Conservation (phyloP, 768 basidiomycete species). For the Rhodotorula paludigena region DNA sequence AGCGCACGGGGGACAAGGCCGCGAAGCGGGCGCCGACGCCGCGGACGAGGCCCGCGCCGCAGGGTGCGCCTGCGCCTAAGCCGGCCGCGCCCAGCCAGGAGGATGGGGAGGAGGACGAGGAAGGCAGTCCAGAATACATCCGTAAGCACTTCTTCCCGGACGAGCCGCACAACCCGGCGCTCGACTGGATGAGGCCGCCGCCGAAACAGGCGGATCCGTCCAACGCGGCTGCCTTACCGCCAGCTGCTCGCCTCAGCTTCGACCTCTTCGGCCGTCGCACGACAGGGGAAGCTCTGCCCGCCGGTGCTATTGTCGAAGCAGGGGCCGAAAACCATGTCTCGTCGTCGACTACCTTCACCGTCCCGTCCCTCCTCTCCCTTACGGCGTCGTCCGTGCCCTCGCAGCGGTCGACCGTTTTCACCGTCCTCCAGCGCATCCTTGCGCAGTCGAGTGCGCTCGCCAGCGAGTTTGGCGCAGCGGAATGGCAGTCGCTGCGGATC, state of each 20-base stretch:
- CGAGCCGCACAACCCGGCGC: constrained; percentile 63
- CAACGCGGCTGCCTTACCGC: neutral
- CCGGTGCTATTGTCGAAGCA: neutral
- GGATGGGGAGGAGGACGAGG: constrained; percentile 45
- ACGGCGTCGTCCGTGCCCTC: constrained; percentile 31
- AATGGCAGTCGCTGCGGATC: constrained; percentile 4
- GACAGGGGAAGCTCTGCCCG: neutral
- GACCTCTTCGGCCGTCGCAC: constrained; percentile 5
- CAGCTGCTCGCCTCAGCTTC: neutral
- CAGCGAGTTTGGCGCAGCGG: constrained; percentile 17
- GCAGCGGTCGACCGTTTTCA: constrained; percentile 28
- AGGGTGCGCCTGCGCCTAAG: neutral
- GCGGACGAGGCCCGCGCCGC: constrained; percentile 2
- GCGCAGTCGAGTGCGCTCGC: neutral
- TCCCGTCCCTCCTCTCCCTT: constrained; percentile 29
- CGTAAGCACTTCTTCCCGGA: constrained; percentile 75
- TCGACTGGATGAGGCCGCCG: constrained; percentile 67
- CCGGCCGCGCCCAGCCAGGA: neutral
- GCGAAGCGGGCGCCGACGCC: neutral
- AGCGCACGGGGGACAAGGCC: neutral
- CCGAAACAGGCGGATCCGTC: constrained; percentile 1
- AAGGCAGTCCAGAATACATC: constrained; percentile 77
- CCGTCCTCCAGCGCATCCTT: constrained; percentile 18
- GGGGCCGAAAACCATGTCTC: constrained; percentile 25
- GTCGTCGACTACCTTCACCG: constrained; percentile 18